These are phyloP conservation scores for Aureoboletus auriporus DNA, from an alignment of 768 basidiomycete genomes.

Conservation along the genomic window DNA sequence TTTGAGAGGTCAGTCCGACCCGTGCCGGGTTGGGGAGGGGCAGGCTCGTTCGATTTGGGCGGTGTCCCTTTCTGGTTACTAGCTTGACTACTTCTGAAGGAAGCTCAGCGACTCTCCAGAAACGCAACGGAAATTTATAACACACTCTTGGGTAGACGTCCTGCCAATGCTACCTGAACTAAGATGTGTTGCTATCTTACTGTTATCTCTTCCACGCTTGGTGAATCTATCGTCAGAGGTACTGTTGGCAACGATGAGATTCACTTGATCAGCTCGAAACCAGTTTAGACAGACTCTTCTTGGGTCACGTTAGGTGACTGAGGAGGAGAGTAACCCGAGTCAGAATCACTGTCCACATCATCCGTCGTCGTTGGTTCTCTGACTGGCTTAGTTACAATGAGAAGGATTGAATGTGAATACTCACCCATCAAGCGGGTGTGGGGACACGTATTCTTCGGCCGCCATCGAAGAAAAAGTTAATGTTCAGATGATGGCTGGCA, in stretches of 20 bases:
- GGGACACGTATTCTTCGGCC: too few relatives aligned
- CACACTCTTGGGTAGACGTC: too few relatives aligned
- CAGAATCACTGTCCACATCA: not conserved
- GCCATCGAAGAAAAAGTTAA: constrained; percentile 30
- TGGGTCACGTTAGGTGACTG: not conserved
- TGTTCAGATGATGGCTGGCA: constrained; percentile 24
- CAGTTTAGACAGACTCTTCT: not conserved
- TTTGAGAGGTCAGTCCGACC: too few relatives aligned
- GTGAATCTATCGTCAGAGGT: not conserved
- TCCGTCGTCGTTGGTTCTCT: not conserved
- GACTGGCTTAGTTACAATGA: not conserved
- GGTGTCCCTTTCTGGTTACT: too few relatives aligned
- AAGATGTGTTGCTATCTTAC: too few relatives aligned
- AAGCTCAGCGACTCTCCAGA: too few relatives aligned
- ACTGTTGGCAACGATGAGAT: not conserved
- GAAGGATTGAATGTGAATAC: not conserved
- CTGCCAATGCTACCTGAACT: too few relatives aligned
- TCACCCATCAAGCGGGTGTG: not conserved
- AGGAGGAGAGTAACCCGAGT: not conserved
- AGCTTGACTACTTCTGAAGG: not conserved
- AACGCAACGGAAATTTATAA: too few relatives aligned
- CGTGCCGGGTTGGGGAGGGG: too few relatives aligned
- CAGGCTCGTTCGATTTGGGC: too few relatives aligned
- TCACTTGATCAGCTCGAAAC: not conserved
- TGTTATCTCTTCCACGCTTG: constrained; percentile 1